phyloP scores from a whole-genome alignment of 257 asterid genomes.

The Solanum dulcamara region DNA sequence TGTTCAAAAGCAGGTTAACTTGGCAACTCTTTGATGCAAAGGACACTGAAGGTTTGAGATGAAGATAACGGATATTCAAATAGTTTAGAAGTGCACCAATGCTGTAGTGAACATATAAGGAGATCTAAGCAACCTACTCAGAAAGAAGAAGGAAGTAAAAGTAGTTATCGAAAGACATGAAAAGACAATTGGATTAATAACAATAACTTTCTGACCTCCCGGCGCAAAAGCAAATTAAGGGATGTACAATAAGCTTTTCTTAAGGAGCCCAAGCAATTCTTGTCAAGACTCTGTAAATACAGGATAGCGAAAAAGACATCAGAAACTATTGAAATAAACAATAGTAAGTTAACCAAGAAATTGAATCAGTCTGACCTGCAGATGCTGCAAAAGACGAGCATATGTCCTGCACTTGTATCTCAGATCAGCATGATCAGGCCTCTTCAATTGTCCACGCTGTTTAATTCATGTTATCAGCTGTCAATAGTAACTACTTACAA shows the following conservation, averaged over 20 bases:
- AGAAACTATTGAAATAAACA: slow-evolving; percentile 11
- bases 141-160: background rate
- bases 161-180: background rate
- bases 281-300: slow-evolving; percentile 72
- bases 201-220: slow-evolving; percentile 61
- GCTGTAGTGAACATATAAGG: background rate
- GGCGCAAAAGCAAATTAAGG: slow-evolving; percentile 76
- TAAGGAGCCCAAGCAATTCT: slow-evolving; percentile 62
- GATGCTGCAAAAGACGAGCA: slow-evolving; percentile 97
- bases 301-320: background rate
- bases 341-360: background rate
- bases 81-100: background rate
- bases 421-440: slow-evolving; percentile 96
- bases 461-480: slow-evolving; percentile 18
- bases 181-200: background rate
- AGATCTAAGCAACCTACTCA: background rate
- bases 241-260: slow-evolving; percentile 97
- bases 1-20: background rate
- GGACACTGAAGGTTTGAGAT: background rate
- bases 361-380: slow-evolving; percentile 50
- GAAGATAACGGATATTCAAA: background rate
- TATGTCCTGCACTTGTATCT: slow-evolving; percentile 94
- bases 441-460: slow-evolving; percentile 96
- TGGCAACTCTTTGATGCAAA: background rate
- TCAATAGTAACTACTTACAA: background rate